Evolutionary conservation across 305 asterid genomes (phyloP), one percentile per base, ranked within the genome.

Genomic region (Fraxinus albicans): DNA sequence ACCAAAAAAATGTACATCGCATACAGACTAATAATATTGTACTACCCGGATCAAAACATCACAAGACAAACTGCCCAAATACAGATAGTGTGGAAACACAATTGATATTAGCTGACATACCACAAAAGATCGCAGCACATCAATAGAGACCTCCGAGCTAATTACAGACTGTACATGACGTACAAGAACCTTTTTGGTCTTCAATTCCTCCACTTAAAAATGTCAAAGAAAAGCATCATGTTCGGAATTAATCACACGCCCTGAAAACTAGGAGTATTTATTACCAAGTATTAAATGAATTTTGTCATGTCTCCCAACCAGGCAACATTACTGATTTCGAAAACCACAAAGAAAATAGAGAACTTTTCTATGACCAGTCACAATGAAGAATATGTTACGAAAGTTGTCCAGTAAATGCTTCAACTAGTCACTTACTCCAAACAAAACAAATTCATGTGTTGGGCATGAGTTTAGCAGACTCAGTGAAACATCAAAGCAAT

Each of bases 131-230:
- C 88, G 93, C 87, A 94, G 84, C 79, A 90, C 91, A 82, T 93
- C 93, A 77, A 83, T 82, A 42, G 98, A 86, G 76, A 91, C 91
- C 84, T 85, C 88, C 8, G 97, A 86, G 89, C 91, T 92, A 76
- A 88, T 84, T 53, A 92, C 87, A 34, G 98, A 93, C 90, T 96
- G 97, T 84, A 94, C 93, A 78, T 88, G 98, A 10, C 81, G 95
- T 63, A 96, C 96, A 85, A 94, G 88, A 44, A 96, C 80, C 92
- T 94, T 94, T 84, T 83, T 91, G 77, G 88, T 81, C 88, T 84
- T 91, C 81, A 81, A 83, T 87, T 88, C 96, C 86, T 90, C 94
- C 17, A 81, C 98, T 91, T 86, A 40, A 83, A 82, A 73, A 77
- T 79, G 79, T 40, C 81, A 80, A 80, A 83, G 63, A 77, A 60